These are phyloP conservation scores for Boletus sensibilis DNA, from an alignment of 768 basidiomycete species.

Conservation along the genomic window DNA sequence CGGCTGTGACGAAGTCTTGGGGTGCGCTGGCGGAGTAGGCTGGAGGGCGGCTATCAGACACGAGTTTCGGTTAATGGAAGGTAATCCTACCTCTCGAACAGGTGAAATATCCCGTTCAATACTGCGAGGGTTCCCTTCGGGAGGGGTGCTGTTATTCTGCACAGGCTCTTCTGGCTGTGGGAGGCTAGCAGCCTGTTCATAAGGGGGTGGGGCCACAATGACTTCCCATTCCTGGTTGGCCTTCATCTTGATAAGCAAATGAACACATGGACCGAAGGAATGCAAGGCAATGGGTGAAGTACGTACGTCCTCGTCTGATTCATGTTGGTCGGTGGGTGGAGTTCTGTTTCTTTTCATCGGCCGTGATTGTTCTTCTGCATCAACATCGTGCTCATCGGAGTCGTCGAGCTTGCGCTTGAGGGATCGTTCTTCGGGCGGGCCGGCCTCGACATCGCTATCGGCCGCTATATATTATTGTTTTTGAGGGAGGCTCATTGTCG, in stretches of 20 bases:
- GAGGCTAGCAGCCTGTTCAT: conserved; percentile 18
- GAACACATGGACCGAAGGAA: conserved; percentile 1
- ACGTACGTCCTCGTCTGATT: conserved; percentile 31
- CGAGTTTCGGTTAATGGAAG: background rate
- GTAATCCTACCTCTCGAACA: conserved; percentile 15
- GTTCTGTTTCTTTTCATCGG: conserved; percentile 42
- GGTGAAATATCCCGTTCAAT: conserved; percentile 4
- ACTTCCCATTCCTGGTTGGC: conserved; percentile 33
- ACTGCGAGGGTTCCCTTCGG: background rate
- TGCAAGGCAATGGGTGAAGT: background rate
- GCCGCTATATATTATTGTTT: conserved; percentile 26
- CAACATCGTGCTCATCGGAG: conserved; percentile 22
- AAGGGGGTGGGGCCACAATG: conserved; percentile 32
- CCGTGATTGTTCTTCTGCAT: conserved; percentile 31
- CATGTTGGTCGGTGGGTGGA: conserved; percentile 36
- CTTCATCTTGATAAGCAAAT: conserved; percentile 24
- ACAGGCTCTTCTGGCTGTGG: conserved; percentile 9
- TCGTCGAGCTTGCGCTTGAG: conserved; percentile 34
- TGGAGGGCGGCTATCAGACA: conserved; percentile 15
- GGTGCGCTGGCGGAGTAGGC: conserved; percentile 5
- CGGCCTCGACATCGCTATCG: conserved; percentile 34
- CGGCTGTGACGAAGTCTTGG: background rate
- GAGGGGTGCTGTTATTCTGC: conserved; percentile 9
- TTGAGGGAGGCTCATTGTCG: conserved; percentile 30
- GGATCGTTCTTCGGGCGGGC: conserved; percentile 28